These are phyloP conservation scores for Vaccinium macrocarpon DNA, from an alignment of 148 eudicot genomes.

Conservation along the genomic window DNA sequence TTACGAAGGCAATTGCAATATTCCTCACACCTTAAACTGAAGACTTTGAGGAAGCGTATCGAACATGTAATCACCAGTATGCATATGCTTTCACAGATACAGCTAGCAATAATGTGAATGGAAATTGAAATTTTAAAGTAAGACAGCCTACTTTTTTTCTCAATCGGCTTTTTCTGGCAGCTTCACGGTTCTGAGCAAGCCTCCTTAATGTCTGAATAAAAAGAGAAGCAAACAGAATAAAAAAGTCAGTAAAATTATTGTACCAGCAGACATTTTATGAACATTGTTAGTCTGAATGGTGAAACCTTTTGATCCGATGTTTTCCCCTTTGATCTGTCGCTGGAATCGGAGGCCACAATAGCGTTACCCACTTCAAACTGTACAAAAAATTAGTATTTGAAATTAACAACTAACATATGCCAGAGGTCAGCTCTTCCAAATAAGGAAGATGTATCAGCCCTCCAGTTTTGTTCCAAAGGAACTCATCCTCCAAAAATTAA, in stretches of 20 bases:
- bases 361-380: conserved; percentile 67
- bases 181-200: conserved; percentile 98
- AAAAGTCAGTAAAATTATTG: conserved; percentile 1
- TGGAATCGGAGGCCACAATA: conserved; percentile 65
- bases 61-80: not conserved
- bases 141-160: conserved; percentile 68
- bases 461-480: not conserved
- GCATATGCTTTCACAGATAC: not conserved
- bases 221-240: not conserved
- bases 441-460: not conserved
- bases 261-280: not conserved
- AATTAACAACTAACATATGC: not conserved
- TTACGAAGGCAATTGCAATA: not conserved
- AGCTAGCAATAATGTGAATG: not conserved
- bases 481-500: not conserved
- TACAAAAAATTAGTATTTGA: conserved; percentile 13
- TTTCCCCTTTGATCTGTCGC: conserved; percentile 89
- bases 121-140: not conserved
- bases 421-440: not conserved
- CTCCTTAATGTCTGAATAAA: conserved; percentile 70
- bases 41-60: not conserved
- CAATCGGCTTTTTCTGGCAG: conserved; percentile 92
- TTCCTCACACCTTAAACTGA: not conserved
- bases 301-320: conserved; percentile 75
- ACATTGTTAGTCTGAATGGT: not conserved